Evolutionary conservation across 2,329 filamentous ascomycete genomes (phyloP), one percentile per base, ranked within the genome.

Genomic region (Anthostomella pinea): DNA sequence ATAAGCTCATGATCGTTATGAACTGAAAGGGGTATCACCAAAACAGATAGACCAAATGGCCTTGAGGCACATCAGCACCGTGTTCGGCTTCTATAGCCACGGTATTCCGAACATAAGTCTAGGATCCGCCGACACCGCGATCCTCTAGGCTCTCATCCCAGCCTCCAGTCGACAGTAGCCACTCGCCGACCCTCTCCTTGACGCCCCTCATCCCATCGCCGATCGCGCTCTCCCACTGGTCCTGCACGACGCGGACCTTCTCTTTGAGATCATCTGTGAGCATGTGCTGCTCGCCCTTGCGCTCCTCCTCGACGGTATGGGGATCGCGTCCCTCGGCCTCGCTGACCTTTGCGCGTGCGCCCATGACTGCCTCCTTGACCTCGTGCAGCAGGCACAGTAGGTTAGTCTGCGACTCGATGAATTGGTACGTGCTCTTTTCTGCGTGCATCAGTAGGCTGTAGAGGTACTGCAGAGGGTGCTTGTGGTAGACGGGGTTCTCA

Each of bases 331-430:
- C 70, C 56, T 88, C 79, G 0, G 79, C 77, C 58, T 87, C 83
- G 28, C 79, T 74, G 34, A 79, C 79, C 48, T 81, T 80, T 6
- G 86, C 84, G 22, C 50, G 51, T 11, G 58, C 56, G 30, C 73
- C 73, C 57, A 87, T 83, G 2, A 87, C 80, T 0, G 83, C 83
- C 35, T 86, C 87, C 57, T 88, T 87, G 35, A 95, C 88, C 63
- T 96, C 89, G 54, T 96, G 93, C 38, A 95, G 66, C 23, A 97
- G 70, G 56, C 91, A 97, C 16, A 95, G 72, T 21, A 96, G 70
- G 56, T 96, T 96, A 19, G 81, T 91, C 68, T 97, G 91, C 6
- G 82, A 85, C 68, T 97, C 93, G 54, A 97, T 96, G 64, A 95
- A 97, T 61, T 97, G 93, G 56, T 95, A 94, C 7, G 88, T 91